Percentiles rank a stretch among this genome's conserved stretches.
These are phyloP conservation scores for Gaillardinia entomophila DNA, from an alignment of 805 yeast genomes.

Conservation along the genomic window DNA sequence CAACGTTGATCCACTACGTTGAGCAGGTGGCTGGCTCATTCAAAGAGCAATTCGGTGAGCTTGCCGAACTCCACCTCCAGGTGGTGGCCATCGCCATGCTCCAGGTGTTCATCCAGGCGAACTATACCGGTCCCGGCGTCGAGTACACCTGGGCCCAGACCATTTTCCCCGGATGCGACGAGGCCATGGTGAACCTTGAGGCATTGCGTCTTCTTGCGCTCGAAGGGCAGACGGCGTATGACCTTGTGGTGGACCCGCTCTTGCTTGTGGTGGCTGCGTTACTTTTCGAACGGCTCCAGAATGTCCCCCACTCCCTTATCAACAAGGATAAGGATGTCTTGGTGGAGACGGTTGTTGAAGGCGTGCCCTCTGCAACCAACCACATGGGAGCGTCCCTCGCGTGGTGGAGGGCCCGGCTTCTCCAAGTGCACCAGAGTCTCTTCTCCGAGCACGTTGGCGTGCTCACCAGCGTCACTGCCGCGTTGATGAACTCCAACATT, in stretches of 20 bases:
- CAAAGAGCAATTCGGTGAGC: slow-evolving; percentile 4
- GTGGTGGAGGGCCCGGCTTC: slow-evolving; percentile 76
- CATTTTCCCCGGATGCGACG: slow-evolving; percentile 20
- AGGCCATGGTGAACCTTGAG: slow-evolving; percentile 14
- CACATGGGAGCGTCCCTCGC: slow-evolving; percentile 39
- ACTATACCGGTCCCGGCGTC: slow-evolving; percentile 77
- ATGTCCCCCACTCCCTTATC: slow-evolving; percentile 40
- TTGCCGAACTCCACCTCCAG: slow-evolving; percentile 18
- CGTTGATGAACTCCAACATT: slow-evolving; percentile 29
- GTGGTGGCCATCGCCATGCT: slow-evolving; percentile 54
- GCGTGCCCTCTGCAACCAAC: slow-evolving; percentile 4
- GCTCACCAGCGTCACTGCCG: slow-evolving; percentile 36
- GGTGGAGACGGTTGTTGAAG: slow-evolving; percentile 18
- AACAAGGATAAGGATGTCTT: slow-evolving; percentile 15
- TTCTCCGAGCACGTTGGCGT: slow-evolving; percentile 56
- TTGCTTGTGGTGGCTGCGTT: slow-evolving; percentile 23
- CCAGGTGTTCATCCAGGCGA: slow-evolving; percentile 67
- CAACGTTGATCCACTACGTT: slow-evolving; percentile 14
- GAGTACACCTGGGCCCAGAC: slow-evolving; percentile 28
- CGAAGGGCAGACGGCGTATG: slow-evolving; percentile 71
- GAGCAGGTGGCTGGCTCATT: slow-evolving; percentile 7
- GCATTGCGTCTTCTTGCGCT: slow-evolving; percentile 39
- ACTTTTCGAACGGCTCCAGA: slow-evolving; percentile 37
- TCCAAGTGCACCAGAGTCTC: slow-evolving; percentile 60
- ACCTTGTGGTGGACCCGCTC: slow-evolving; percentile 34